Base-by-base conservation (phyloP, 768 basidiomycete genomes). In the Tulasnella sp. region DNA sequence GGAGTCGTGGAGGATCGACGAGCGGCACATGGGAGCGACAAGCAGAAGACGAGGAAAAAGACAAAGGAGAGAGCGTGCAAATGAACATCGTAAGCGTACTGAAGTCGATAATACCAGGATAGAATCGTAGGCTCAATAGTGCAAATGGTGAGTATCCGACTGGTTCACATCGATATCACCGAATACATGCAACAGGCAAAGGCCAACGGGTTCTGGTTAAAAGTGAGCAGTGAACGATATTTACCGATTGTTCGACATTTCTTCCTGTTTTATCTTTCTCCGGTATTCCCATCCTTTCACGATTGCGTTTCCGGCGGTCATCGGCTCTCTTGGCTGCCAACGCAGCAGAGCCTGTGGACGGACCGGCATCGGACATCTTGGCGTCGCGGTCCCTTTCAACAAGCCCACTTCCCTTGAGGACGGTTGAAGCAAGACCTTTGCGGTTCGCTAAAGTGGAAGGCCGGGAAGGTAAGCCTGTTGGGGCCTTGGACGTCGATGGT, bases 41-140 rank as follows among this genome's bases (percentile, higher is more conserved):
- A 31, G 52, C 75, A 76, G 75, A 48, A 42, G 73, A 48, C 34
- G 73, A 74, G n/a, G 73, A 42, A 31, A 42, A 42, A 42, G 7
- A n/a, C n/a, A n/a, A 40, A 42, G 16, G 73, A 74, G 38, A 42
- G 38, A 42, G 46, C 73, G 31, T 42, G 73, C 27, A 42, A 74
- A 74, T 42, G 46, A 74, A 40, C 40, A 74, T 74, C 36, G 73
- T 74, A 74, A 74, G 73, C 73, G 24, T 42, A 74, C 73, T 74
- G 73, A 42, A 42, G 14, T 68, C 62, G 62, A 68, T 34, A 36
- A 34, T 68, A 68, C 62, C 62, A 34, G 34, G 31, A 34, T 68
- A 34, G 36, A 34, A 19, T 68, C 12, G 27, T 6, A 68, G 62
- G 62, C 62, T 68, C 14, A 68, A 68, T 27, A 3, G 62, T 68